phyloP scores from a whole-genome alignment of 2,329 filamentous ascomycete genomes.

The Atkinsonella texensis region DNA sequence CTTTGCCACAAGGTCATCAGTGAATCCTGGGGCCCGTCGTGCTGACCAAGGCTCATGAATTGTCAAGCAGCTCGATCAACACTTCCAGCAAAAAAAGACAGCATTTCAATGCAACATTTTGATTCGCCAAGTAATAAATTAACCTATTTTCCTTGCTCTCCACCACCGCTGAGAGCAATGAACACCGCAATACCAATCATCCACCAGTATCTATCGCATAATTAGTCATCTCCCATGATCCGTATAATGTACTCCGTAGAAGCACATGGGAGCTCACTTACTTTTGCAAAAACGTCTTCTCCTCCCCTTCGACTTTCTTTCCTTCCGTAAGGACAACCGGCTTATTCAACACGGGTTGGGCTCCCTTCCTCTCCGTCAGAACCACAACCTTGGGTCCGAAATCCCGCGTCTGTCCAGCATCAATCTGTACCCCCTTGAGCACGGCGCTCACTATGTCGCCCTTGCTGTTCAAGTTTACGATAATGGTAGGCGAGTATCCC shows the following conservation, averaged over 20 bases:
- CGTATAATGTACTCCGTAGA: no score
- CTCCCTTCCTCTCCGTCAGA: slow-evolving; percentile 33
- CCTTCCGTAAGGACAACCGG: slow-evolving; percentile 52
- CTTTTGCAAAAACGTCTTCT: slow-evolving; percentile 58
- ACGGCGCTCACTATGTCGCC: slow-evolving; percentile 38
- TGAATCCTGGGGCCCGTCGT: not conserved
- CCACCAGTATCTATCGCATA: slow-evolving; percentile 51
- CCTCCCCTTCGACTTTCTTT: slow-evolving; percentile 40
- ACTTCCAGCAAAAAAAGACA: not conserved
- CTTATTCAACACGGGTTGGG: slow-evolving; percentile 48
- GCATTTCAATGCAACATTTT: no score
- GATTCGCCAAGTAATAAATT: slow-evolving; percentile 9
- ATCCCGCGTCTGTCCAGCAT: slow-evolving; percentile 52
- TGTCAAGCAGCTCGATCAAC: not conserved
- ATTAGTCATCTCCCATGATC: slow-evolving; percentile 17
- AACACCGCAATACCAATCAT: slow-evolving; percentile 41
- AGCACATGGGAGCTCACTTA: slow-evolving; percentile 24
- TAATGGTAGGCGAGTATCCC: slow-evolving; percentile 46
- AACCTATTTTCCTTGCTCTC: slow-evolving; percentile 30
- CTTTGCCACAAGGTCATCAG: not conserved
- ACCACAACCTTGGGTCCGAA: slow-evolving; percentile 50
- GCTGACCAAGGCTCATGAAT: no score
- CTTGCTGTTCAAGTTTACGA: slow-evolving; percentile 35
- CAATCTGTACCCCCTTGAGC: slow-evolving; percentile 44
- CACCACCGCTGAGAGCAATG: slow-evolving; percentile 38